Base-by-base conservation (phyloP, 306 rosid species). In the Luffa acutangula region DNA sequence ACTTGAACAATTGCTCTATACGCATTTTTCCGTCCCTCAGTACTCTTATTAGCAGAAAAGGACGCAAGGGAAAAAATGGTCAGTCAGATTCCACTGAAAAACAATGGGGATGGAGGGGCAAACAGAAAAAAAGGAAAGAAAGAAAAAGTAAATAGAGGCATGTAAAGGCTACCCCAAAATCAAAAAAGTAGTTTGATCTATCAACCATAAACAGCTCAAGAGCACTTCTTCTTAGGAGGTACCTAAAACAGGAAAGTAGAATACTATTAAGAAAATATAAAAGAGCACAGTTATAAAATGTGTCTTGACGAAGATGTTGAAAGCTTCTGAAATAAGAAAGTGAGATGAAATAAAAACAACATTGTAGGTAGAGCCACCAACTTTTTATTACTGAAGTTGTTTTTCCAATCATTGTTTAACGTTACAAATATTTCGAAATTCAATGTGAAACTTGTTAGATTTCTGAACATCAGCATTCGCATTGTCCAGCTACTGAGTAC, bases 181-280 rank as follows among this genome's bases (percentile, higher is more conserved):
- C 98, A 90, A 95, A 95, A 91, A 95, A 95, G 88, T 85, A 91
- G 87, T 91, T 95, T 39, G 97, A 91, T 62, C 96, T 90, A 79
- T 95, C 97, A 83, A 93, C 89, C 99, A 90, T 88, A 85, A 95
- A 93, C 81, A 95, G 88, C 88, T 95, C 99, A 75, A 95, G 83
- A 71, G 99, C 97, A 89, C 98, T 93, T 90, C 97, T 90, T 89
- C 98, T 88, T 53, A 95, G 91, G 72, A 95, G 96, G 89, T 93
- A 95, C 83, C 99, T 95, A 89, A 17, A 62, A 52, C 36, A 58
- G 59, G 60, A 78, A 78, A 77, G 25, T 31, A 37, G 52, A 13
- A 58, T 36, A 37, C 12, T n/a, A 72, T n/a, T 25, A 45, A 45
- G 31, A 42, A 15, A 49, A 76, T 18, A 9, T 15, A 54, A 15